Base-by-base conservation (phyloP, 2,329 filamentous ascomycete species). In the Nannizziopsis arthrosporioides region DNA sequence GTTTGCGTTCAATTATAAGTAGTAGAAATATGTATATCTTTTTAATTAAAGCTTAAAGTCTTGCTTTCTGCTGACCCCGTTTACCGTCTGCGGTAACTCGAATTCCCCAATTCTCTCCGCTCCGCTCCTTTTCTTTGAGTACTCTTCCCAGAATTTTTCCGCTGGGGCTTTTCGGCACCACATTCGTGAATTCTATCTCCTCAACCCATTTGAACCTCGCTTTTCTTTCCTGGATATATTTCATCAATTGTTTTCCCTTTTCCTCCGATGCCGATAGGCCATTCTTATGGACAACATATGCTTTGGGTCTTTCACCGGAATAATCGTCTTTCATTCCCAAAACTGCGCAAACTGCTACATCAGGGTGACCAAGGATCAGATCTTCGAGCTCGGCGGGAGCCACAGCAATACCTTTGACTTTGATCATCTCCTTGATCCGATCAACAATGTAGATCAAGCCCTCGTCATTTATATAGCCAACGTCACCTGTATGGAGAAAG, bases 141-240 rank as follows among this genome's bases (percentile, higher is more conserved):
- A 50, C 43, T 19, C 43, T 47, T n/a, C 51, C 32, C 19, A 87
- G 63, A 48, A 87, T 85, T 75, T 87, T 87, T 8, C 84, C 83
- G 57, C 77, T 82, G 0, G 81, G 75, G 59, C 78, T 84, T 73
- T 87, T 87, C 10, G 84, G 84, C 18, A 88, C 77, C 43, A 70
- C 71, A 8, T 62, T 51, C 9, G 65, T 51, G 42, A 67, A 61
- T 44, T 66, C 63, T 12, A 67, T 55, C 52, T 65, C 65, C 34
- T 15, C 43, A 3, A 45, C 34, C 43, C 43, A 45, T 50, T 67
- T 68, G 39, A 65, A 59, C 17, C 75, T 70, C 1, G 82, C 79
- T 61, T 85, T 82, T 63, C 78, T 80, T 42, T 77, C 72, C 59
- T 76, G 72, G 2, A 86, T 79, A 60, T 80, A 78, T 54, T 74